phyloP scores from a whole-genome alignment of 2,329 filamentous ascomycete genomes.

The Parastagonospora nodorum region DNA sequence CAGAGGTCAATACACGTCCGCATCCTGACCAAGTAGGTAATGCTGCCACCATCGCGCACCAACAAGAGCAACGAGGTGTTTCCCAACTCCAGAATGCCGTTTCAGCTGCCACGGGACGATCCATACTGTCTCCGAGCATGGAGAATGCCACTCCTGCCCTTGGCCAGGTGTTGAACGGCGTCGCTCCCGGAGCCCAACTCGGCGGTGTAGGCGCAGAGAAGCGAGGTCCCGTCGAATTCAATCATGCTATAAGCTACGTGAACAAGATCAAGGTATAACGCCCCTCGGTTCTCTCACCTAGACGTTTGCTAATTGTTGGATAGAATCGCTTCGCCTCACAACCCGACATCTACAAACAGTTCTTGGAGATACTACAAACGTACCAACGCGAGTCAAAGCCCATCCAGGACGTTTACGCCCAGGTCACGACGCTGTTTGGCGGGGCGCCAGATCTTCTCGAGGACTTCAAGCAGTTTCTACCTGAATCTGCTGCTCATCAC shows the following conservation, averaged over 20 bases:
- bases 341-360: conserved; percentile 99
- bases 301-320: conserved; percentile 11
- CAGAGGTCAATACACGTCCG: conserved; percentile 40
- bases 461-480: conserved; percentile 98
- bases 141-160: conserved; percentile 55
- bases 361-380: conserved; percentile 95
- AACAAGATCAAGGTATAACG: conserved; percentile 93
- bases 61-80: conserved; percentile 69
- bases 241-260: conserved; percentile 98
- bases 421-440: conserved; percentile 93
- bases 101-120: conserved; percentile 61
- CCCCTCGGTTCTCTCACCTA: neutral
- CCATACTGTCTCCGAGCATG: conserved; percentile 56
- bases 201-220: conserved; percentile 67
- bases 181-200: conserved; percentile 62
- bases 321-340: conserved; percentile 96
- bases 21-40: conserved; percentile 46
- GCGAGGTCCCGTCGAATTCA: conserved; percentile 94
- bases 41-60: conserved; percentile 57
- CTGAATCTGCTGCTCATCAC: conserved; percentile 76
- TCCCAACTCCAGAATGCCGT: conserved; percentile 70
- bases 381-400: conserved; percentile 98
- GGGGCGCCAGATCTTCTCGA: conserved; percentile 92
- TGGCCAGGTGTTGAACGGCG: conserved; percentile 66
- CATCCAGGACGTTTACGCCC: conserved; percentile 96